phyloP scores from a whole-genome alignment of 257 asterid genomes.

The Solanum pennellii region DNA sequence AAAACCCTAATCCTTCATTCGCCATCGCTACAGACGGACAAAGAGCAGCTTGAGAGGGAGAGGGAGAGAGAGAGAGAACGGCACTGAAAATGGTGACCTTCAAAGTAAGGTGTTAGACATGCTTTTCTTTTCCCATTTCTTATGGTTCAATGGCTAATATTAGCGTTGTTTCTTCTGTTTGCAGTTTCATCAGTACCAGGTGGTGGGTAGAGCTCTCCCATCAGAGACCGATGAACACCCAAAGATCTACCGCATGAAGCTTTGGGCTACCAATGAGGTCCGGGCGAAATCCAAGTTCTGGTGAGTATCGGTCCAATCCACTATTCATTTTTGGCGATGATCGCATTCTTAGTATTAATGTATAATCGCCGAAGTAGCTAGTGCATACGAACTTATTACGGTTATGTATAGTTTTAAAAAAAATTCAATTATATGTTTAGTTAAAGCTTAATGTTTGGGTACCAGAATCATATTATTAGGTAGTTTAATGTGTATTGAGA shows the following conservation, averaged over 20 bases:
- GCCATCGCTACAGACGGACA: not conserved
- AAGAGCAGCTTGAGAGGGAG: not conserved
- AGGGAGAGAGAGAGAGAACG: not conserved
- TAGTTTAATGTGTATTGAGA: not conserved
- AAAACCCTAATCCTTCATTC: not conserved
- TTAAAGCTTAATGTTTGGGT: not conserved
- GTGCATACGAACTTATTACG: not conserved
- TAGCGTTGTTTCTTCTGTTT: not conserved
- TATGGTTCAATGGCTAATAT: not conserved
- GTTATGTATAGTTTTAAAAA: not conserved
- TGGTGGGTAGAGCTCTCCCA: not conserved
- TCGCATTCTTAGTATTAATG: not conserved
- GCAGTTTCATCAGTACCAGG: conserved; percentile 2
- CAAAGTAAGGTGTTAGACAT: not conserved
- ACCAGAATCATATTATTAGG: not conserved
- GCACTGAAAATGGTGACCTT: not conserved
- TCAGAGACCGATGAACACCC: not conserved
- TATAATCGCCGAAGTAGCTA: not conserved
- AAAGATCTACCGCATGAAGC: not conserved
- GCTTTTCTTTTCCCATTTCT: not conserved
- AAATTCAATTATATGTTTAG: not conserved
- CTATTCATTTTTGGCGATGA: not conserved
- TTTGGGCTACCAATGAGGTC: not conserved
- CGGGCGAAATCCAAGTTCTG: not conserved
- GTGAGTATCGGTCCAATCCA: not conserved